Percentiles rank a stretch among this genome's conserved stretches.
Evolutionary conservation across 1,139 yeast species (phyloP).

Genomic region (Candida pseudoviswanathii): DNA sequence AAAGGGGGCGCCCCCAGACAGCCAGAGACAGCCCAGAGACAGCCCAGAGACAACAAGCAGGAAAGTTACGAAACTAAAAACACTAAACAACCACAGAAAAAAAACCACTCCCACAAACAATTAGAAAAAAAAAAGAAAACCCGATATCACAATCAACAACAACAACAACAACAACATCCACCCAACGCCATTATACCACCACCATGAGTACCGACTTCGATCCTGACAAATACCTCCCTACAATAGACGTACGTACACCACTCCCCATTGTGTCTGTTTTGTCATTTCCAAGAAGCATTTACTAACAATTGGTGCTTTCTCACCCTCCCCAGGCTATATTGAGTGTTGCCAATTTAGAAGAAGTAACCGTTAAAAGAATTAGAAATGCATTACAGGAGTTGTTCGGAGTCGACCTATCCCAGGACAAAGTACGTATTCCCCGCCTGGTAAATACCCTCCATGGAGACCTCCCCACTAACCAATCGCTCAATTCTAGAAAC

Average conservation of each 20-base stretch:
- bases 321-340: conserved; percentile 56
- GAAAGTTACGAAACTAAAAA: too few species aligned
- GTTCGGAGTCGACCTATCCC: conserved; percentile 56
- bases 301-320: not conserved
- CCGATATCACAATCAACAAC: not conserved
- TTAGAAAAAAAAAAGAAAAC: not conserved
- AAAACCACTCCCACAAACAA: not conserved
- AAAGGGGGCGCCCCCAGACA: too few species aligned
- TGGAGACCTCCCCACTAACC: not conserved
- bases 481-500: conserved; percentile 35
- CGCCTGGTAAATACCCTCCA: not conserved
- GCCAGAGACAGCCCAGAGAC: too few species aligned
- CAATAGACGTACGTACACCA: conserved; percentile 60
- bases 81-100: too few species aligned
- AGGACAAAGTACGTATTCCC: conserved; percentile 43
- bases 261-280: conserved; percentile 11
- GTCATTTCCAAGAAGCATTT: not conserved
- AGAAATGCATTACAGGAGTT: conserved; percentile 71
- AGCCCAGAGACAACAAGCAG: too few species aligned
- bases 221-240: conserved; percentile 50
- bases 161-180: not conserved
- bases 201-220: conserved; percentile 16
- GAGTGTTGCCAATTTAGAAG: conserved; percentile 71
- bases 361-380: conserved; percentile 71
- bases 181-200: not conserved